phyloP scores from a whole-genome alignment of 2,329 filamentous ascomycete genomes.

The Chaetoscypha palmicola region DNA sequence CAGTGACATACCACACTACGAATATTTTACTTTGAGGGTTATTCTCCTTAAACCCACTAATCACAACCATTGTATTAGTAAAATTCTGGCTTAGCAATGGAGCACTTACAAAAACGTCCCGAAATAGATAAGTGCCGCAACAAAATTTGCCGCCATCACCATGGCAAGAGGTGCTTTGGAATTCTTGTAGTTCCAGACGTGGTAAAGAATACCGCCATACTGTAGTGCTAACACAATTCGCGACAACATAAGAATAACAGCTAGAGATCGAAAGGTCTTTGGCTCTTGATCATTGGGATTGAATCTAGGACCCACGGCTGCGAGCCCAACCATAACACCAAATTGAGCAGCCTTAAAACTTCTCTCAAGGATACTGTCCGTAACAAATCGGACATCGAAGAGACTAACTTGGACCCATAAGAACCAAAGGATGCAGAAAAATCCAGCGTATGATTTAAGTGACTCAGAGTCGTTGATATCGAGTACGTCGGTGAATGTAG shows the following conservation, averaged over 20 bases:
- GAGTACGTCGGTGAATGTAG: constrained; percentile 47
- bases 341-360: constrained; percentile 47
- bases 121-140: constrained; percentile 22
- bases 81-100: background rate
- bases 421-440: constrained; percentile 44
- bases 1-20: constrained; percentile 19
- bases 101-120: constrained; percentile 16
- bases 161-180: constrained; percentile 15
- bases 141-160: constrained; percentile 10
- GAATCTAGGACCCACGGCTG: constrained; percentile 35
- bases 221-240: constrained; percentile 33
- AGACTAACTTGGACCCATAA: constrained; percentile 53
- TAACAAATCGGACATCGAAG: constrained; percentile 51
- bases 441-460: constrained; percentile 47
- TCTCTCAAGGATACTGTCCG: constrained; percentile 48
- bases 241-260: constrained; percentile 34
- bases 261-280: constrained; percentile 14
- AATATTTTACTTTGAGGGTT: constrained; percentile 6
- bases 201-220: constrained; percentile 26
- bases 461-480: constrained; percentile 42
- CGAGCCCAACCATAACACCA: constrained; percentile 42
- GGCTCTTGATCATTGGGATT: constrained; percentile 16
- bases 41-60: constrained; percentile 6
- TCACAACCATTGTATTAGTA: background rate
- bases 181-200: constrained; percentile 20